phyloP scores from a whole-genome alignment of 345 rosid species.

The Brassica rapa region DNA sequence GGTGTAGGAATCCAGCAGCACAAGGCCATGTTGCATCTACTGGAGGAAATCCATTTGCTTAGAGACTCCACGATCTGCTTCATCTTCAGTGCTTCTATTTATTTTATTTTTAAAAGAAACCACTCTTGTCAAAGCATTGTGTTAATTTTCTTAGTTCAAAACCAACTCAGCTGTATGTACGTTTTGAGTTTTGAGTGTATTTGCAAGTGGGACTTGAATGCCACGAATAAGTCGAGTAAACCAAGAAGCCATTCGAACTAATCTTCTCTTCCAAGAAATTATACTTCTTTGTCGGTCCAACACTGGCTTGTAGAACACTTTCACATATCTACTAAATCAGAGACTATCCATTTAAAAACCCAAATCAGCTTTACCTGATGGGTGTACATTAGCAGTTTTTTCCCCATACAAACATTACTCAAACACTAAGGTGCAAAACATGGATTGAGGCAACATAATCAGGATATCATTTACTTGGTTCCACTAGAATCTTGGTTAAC shows the following conservation, averaged over 20 bases:
- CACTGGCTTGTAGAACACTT: background rate
- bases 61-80: constrained; percentile 20
- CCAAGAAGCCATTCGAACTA: background rate
- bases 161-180: background rate
- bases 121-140: background rate
- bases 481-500: constrained; percentile 17
- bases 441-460: background rate
- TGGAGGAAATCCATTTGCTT: constrained; percentile 94
- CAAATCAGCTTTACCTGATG: background rate
- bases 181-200: background rate
- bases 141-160: background rate
- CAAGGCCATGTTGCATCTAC: constrained; percentile 57
- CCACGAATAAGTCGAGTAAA: background rate
- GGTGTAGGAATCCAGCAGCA: constrained; percentile 56
- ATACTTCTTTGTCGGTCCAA: background rate
- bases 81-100: constrained; percentile 5
- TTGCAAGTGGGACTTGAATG: background rate
- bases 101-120: background rate
- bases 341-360: constrained; percentile 3
- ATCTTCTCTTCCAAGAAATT: background rate
- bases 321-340: background rate
- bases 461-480: constrained; percentile 19
- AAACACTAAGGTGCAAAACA: constrained; percentile 21
- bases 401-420: background rate
- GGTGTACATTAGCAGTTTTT: constrained; percentile 15